phyloP scores from a whole-genome alignment of 371 early-diverging fungal species.

The Mortierella sp. region DNA sequence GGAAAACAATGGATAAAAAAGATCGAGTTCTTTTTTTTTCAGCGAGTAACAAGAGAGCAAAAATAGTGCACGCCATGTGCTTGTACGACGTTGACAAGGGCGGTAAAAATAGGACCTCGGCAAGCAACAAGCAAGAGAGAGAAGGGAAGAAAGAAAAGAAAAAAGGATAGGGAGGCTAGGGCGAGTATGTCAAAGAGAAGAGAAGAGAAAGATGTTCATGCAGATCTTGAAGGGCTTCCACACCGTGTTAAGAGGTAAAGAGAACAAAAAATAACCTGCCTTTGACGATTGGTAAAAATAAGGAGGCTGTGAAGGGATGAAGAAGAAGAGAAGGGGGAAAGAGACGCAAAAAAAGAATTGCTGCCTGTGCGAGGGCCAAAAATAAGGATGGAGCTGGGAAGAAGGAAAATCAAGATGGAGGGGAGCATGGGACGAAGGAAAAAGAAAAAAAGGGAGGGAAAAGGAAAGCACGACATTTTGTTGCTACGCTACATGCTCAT shows the following conservation, averaged over 20 bases:
- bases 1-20: too few relatives aligned
- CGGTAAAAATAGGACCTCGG: conserved; percentile 7
- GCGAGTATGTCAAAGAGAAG: background rate
- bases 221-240: background rate
- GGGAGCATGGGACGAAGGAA: background rate
- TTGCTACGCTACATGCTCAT: conserved; percentile 15
- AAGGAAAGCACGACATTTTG: background rate
- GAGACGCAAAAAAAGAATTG: background rate
- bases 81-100: background rate
- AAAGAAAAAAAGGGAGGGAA: conserved; percentile 2
- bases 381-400: conserved; percentile 7
- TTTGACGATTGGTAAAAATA: background rate
- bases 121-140: background rate
- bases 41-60: background rate
- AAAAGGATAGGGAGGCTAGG: background rate
- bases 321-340: background rate
- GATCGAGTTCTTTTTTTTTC: background rate
- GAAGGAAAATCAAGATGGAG: background rate
- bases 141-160: background rate
- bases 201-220: background rate
- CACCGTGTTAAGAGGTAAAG: background rate
- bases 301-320: background rate
- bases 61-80: conserved; percentile 10
- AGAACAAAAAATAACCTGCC: background rate
- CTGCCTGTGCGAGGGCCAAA: background rate